These are phyloP conservation scores for Tulasnella sp. DNA, from an alignment of 768 basidiomycete genomes.

Conservation along the genomic window DNA sequence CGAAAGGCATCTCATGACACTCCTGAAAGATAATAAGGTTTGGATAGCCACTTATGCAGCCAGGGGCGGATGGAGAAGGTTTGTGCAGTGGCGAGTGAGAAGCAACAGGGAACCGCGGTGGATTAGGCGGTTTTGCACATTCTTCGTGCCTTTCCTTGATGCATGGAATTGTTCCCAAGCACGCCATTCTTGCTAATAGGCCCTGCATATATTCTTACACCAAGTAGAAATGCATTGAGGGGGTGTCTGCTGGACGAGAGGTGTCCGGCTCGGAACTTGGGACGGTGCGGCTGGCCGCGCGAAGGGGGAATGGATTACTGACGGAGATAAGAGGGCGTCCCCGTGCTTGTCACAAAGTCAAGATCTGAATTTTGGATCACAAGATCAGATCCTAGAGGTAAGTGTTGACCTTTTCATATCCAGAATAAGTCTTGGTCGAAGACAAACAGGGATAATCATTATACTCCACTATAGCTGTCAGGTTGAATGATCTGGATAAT, in stretches of 20 bases:
- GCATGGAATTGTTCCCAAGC: too few species aligned
- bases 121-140: too few species aligned
- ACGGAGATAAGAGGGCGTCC: background rate
- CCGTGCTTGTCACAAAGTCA: background rate
- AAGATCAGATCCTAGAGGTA: background rate
- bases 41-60: background rate
- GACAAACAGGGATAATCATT: background rate
- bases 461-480: background rate
- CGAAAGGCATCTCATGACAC: too few species aligned
- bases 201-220: too few species aligned
- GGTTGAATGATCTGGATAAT: background rate
- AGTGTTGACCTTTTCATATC: background rate
- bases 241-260: background rate
- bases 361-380: background rate
- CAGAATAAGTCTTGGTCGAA: background rate
- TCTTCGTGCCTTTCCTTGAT: too few species aligned
- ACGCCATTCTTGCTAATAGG: too few species aligned
- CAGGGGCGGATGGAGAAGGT: background rate
- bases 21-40: background rate
- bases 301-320: background rate
- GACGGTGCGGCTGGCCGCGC: background rate
- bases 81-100: too few species aligned
- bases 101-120: too few species aligned
- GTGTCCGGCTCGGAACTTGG: background rate
- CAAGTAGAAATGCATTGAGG: too few species aligned